Evolutionary conservation across 352 stramenopile species (phyloP).

Genomic region (Phytophthora tubulina): DNA sequence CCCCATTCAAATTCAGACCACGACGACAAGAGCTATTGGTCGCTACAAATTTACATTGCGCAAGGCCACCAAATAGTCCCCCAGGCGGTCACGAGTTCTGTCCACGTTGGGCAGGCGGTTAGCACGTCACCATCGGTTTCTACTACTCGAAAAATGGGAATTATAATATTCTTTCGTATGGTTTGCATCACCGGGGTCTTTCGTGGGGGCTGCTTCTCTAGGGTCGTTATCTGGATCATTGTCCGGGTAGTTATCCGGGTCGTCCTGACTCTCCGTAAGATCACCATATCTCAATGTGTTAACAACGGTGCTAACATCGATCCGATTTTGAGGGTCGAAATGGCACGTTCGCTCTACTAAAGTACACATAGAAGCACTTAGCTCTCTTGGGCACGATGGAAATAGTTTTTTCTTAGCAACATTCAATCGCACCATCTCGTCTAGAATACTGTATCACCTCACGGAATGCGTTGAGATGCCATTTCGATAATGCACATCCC

Average conservation of each 20-base stretch:
- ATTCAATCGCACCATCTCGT: not conserved
- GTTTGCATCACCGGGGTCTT: too few species aligned
- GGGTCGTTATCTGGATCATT: too few species aligned
- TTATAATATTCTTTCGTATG: too few species aligned
- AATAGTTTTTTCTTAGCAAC: not conserved
- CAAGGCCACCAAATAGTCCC: conserved; percentile 38
- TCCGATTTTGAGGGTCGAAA: not conserved
- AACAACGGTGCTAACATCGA: not conserved
- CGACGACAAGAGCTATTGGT: conserved; percentile 9
- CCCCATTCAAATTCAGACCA: conserved; percentile 16
- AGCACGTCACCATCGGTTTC: conserved; percentile 23
- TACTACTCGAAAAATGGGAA: not conserved
- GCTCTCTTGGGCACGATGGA: not conserved
- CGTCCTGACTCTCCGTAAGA: too few species aligned
- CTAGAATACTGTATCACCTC: not conserved
- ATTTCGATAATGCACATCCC: not conserved
- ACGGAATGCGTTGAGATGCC: not conserved
- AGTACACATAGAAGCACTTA: not conserved
- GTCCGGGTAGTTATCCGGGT: too few species aligned
- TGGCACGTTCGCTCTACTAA: not conserved
- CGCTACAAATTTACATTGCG: conserved; percentile 18
- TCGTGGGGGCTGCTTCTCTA: too few species aligned
- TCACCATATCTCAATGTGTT: not conserved
- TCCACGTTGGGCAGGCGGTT: conserved; percentile 19
- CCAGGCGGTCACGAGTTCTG: conserved; percentile 27